Evolutionary conservation across 331 rosid species (phyloP).

Genomic region (Pyrus hybrid): DNA sequence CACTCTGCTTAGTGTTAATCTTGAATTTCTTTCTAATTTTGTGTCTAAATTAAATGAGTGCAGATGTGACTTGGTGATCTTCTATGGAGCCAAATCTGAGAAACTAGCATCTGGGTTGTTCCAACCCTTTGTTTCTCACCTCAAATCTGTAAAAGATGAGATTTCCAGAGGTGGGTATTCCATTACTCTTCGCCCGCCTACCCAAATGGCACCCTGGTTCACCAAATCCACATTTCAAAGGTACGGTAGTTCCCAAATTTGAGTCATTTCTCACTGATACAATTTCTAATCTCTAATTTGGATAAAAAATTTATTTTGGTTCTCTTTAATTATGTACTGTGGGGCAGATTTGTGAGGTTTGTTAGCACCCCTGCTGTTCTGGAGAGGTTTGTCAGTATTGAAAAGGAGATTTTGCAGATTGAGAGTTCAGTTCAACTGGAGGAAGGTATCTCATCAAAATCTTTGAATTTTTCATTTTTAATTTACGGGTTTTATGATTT

Average conservation of each 20-base stretch:
- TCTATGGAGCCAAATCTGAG: conserved; percentile 30
- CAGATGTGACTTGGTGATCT: conserved; percentile 50
- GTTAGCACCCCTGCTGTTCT: conserved; percentile 64
- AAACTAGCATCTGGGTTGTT: conserved; percentile 64
- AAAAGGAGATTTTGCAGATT: conserved; percentile 55
- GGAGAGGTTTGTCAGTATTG: conserved; percentile 60
- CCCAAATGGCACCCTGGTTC: conserved; percentile 38
- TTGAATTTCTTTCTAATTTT: neutral
- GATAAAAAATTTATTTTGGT: neutral
- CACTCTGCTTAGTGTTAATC: neutral
- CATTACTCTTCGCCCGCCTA: conserved; percentile 49
- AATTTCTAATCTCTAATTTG: neutral
- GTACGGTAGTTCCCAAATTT: conserved; percentile 12
- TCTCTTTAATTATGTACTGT: neutral
- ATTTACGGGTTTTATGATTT: neutral
- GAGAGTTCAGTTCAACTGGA: conserved; percentile 33
- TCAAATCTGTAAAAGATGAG: conserved; percentile 48
- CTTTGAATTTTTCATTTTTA: neutral
- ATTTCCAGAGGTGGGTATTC: conserved; percentile 67
- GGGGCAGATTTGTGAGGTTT: conserved; percentile 52
- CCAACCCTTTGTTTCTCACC: conserved; percentile 51
- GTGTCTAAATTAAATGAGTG: conserved; percentile 3
- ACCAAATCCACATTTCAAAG: conserved; percentile 55
- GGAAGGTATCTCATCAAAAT: conserved; percentile 26
- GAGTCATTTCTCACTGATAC: neutral